Evolutionary conservation across 495 filamentous ascomycete species (phyloP).

Genomic region (Penicillium mononematosum): DNA sequence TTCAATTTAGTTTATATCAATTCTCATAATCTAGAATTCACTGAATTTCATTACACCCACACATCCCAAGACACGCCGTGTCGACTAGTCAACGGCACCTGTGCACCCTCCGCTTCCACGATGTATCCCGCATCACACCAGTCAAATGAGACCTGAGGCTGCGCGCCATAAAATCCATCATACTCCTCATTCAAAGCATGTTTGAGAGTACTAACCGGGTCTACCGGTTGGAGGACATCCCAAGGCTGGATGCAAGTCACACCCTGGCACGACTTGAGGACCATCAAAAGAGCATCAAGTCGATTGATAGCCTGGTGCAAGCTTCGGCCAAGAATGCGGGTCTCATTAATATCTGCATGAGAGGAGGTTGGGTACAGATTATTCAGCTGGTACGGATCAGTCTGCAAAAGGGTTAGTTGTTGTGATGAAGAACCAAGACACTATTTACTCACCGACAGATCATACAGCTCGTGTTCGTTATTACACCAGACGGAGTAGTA

Average conservation of each 20-base stretch:
- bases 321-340: conserved; percentile 44
- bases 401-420: conserved; percentile 29
- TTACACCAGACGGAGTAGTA: conserved; percentile 69
- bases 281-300: conserved; percentile 60
- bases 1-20: background rate
- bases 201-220: conserved; percentile 34
- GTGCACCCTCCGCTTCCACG: conserved; percentile 59
- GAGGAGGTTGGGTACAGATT: conserved; percentile 52
- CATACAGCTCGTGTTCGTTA: conserved; percentile 64
- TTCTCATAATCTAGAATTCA: background rate
- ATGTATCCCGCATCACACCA: conserved; percentile 62
- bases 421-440: background rate
- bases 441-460: conserved; percentile 46
- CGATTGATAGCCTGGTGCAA: conserved; percentile 47
- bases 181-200: conserved; percentile 49
- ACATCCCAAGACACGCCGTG: conserved; percentile 37
- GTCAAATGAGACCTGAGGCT: conserved; percentile 51
- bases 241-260: conserved; percentile 57
- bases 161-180: conserved; percentile 56
- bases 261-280: conserved; percentile 63
- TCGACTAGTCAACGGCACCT: conserved; percentile 32
- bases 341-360: background rate
- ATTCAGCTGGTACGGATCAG: conserved; percentile 58
- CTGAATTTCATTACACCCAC: conserved; percentile 24
- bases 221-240: conserved; percentile 55